Evolutionary conservation across 306 rosid genomes (phyloP).

Genomic region (Quercus alba): DNA sequence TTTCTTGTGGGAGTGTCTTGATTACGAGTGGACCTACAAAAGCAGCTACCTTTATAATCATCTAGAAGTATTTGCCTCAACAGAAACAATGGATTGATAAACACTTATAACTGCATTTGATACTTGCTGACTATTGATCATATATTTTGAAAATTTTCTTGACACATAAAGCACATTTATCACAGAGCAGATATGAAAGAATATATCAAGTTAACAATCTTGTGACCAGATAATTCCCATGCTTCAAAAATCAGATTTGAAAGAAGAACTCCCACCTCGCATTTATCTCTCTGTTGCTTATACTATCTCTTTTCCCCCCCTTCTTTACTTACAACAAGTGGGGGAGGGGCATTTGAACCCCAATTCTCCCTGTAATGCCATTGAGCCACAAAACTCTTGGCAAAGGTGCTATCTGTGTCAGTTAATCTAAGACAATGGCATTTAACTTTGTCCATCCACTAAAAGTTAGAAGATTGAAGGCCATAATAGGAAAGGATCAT

Average conservation of each 20-base stretch:
- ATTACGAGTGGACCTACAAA: conserved; percentile 40
- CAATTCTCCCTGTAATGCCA: too few species aligned
- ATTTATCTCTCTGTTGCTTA: neutral
- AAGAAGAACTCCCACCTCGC: neutral
- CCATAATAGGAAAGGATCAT: neutral
- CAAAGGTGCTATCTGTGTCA: too few species aligned
- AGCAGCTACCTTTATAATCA: conserved; percentile 21
- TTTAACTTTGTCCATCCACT: neutral
- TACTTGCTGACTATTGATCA: neutral
- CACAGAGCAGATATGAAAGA: neutral
- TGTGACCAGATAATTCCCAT: neutral
- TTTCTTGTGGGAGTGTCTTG: conserved; percentile 52
- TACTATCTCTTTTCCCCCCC: neutral
- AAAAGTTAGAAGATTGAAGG: neutral
- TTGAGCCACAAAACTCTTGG: too few species aligned
- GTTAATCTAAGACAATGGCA: neutral
- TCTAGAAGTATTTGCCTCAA: neutral
- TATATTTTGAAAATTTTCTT: neutral
- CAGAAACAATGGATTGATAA: neutral
- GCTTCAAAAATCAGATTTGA: neutral
- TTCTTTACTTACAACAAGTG: too few species aligned
- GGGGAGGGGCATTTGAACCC: too few species aligned
- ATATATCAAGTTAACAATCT: neutral
- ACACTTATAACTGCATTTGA: neutral
- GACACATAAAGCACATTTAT: neutral